A percentile compares a stretch with the other conserved stretches of the same genome.
phyloP scores from a whole-genome alignment of 192 early-diverging fungal species.

The Coemansia sp. region DNA sequence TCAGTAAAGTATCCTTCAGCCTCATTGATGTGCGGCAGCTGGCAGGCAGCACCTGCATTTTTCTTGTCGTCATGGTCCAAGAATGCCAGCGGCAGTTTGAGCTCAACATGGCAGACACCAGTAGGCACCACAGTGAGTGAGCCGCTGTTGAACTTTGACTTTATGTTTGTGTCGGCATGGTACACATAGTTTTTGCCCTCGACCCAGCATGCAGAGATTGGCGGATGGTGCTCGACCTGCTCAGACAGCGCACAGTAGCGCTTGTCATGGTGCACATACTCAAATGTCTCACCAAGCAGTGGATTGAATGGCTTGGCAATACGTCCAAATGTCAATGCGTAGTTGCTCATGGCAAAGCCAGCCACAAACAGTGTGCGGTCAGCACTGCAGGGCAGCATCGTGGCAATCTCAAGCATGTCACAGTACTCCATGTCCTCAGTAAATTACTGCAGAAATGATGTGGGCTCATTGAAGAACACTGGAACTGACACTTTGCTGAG shows the following conservation, averaged over 20 bases:
- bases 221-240: conserved; percentile 90
- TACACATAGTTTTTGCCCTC: conserved; percentile 80
- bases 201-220: conserved; percentile 83
- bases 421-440: conserved; percentile 85
- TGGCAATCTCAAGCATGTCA: conserved; percentile 77
- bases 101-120: conserved; percentile 76
- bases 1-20: conserved; percentile 62
- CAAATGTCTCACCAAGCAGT: conserved; percentile 86
- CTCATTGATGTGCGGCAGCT: conserved; percentile 42
- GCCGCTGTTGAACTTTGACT: conserved; percentile 84
- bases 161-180: conserved; percentile 85
- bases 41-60: conserved; percentile 23
- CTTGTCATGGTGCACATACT: conserved; percentile 78
- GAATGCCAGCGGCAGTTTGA: conserved; percentile 65
- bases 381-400: conserved; percentile 56
- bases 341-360: conserved; percentile 88
- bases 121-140: conserved; percentile 79
- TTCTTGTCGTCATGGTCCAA: conserved; percentile 45
- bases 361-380: conserved; percentile 77
- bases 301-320: conserved; percentile 92
- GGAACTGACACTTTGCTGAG: conserved; percentile 81
- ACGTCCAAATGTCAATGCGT: conserved; percentile 75
- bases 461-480: conserved; percentile 88
- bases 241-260: conserved; percentile 80
- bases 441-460: conserved; percentile 83